Percentiles rank a stretch among this genome's conserved stretches.
These are phyloP conservation scores for Setaria viridis DNA, from an alignment of 202 grass and related monocot species.

Conservation along the genomic window DNA sequence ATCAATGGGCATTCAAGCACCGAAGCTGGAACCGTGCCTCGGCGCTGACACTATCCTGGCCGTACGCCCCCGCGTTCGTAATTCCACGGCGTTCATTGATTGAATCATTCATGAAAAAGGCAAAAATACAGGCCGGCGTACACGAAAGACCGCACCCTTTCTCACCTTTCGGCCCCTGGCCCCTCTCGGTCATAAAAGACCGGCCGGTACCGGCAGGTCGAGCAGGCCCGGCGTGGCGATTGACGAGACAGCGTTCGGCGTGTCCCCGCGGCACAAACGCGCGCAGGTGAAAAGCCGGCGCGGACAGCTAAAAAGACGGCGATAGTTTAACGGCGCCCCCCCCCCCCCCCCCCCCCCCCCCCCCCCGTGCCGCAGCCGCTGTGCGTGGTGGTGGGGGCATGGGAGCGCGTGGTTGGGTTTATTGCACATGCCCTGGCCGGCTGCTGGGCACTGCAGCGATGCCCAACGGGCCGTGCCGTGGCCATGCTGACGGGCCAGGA, in stretches of 20 bases:
- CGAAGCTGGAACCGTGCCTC: constrained; percentile 7
- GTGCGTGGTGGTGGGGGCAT: background rate
- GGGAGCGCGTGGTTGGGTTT: constrained; percentile 21
- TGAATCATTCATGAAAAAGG: background rate
- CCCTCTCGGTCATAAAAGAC: too few relatives aligned
- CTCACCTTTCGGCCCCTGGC: too few relatives aligned
- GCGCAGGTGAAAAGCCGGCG: background rate
- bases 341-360: too few relatives aligned
- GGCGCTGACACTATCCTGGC: background rate
- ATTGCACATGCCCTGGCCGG: constrained; percentile 14
- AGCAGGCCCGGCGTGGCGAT: background rate
- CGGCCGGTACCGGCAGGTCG: background rate
- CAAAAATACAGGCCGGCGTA: background rate
- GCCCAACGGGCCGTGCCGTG: background rate
- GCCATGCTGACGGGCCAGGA: background rate
- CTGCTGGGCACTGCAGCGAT: background rate
- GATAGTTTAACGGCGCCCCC: too few relatives aligned
- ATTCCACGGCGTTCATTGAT: background rate
- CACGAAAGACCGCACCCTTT: background rate
- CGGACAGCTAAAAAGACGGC: background rate
- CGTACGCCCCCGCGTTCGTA: background rate
- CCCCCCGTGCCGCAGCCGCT: too few relatives aligned
- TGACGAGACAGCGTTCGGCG: background rate
- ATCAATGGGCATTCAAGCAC: constrained; percentile 11
- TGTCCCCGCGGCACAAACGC: too few relatives aligned